A percentile compares a stretch with the other conserved stretches of the same genome.
These are phyloP conservation scores for Amanita pseudoporphyria DNA, from an alignment of 768 basidiomycete genomes.

Conservation along the genomic window DNA sequence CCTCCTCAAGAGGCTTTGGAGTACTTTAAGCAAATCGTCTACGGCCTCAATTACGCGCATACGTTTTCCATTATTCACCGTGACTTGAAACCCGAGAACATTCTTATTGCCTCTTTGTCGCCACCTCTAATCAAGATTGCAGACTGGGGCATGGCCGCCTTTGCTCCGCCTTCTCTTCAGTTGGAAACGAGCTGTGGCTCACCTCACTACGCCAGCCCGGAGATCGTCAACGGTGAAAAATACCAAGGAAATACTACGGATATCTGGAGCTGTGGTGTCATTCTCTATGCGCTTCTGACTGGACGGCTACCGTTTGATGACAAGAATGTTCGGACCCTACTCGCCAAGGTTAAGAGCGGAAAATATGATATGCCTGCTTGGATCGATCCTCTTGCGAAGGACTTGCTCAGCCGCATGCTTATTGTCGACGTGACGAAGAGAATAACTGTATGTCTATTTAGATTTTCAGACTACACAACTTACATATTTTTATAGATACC, in stretches of 20 bases:
- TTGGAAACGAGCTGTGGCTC: conserved; percentile 94
- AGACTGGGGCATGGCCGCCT: conserved; percentile 98
- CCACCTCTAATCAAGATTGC: conserved; percentile 90
- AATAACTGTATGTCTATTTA: conserved; percentile 61
- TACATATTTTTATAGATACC: conserved; percentile 49
- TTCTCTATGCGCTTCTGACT: conserved; percentile 83
- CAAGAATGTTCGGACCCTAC: conserved; percentile 66
- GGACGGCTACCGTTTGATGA: conserved; percentile 93
- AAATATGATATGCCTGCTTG: conserved; percentile 76
- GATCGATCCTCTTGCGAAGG: conserved; percentile 76
- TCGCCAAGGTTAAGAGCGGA: conserved; percentile 82
- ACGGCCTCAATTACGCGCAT: conserved; percentile 94
- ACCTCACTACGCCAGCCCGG: conserved; percentile 95
- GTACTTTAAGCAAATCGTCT: conserved; percentile 94
- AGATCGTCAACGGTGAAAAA: conserved; percentile 86
- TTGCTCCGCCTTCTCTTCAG: conserved; percentile 75
- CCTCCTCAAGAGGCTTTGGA: conserved; percentile 73
- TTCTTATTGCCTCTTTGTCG: conserved; percentile 75
- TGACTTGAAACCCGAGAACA: conserved; percentile 97
- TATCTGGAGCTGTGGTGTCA: conserved; percentile 96
- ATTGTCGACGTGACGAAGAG: conserved; percentile 73
- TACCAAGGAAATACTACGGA: conserved; percentile 89
- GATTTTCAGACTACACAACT: neutral
- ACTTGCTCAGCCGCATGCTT: conserved; percentile 81
- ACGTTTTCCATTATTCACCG: conserved; percentile 97